phyloP scores from a whole-genome alignment of 1,284 basidiomycete species.

The Tylopilus sp. region DNA sequence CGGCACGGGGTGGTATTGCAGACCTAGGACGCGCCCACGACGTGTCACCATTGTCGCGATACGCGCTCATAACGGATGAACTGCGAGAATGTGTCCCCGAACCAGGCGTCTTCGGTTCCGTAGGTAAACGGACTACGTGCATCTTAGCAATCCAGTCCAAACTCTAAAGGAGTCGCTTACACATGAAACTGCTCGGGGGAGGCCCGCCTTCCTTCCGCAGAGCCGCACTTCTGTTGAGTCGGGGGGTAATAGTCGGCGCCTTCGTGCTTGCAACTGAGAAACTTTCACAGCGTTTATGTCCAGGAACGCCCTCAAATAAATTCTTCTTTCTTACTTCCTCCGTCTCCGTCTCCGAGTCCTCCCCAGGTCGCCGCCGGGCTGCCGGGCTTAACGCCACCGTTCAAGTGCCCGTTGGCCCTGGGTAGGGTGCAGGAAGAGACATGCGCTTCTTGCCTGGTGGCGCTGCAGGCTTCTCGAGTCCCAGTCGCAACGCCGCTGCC shows the following conservation, averaged over 20 bases:
- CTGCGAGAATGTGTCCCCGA: constrained; percentile 52
- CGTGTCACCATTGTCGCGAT: constrained; percentile 27
- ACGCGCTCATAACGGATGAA: constrained; percentile 47
- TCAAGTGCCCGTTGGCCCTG: constrained; percentile 14
- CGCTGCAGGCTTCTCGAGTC: constrained; percentile 52
- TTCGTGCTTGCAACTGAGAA: constrained; percentile 73
- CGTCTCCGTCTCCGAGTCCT: constrained; percentile 47
- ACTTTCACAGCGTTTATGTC: constrained; percentile 81
- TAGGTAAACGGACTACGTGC: constrained; percentile 53
- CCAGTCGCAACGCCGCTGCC: constrained; percentile 75
- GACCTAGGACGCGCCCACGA: constrained; percentile 35
- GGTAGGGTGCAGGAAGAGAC: constrained; percentile 28
- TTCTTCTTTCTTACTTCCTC: constrained; percentile 40
- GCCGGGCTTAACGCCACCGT: constrained; percentile 9
- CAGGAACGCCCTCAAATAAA: constrained; percentile 82
- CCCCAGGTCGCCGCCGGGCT: constrained; percentile 24
- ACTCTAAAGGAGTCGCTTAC: constrained; percentile 49
- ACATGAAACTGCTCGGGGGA: constrained; percentile 74
- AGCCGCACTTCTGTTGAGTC: constrained; percentile 76
- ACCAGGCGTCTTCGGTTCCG: constrained; percentile 53
- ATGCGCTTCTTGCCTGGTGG: constrained; percentile 45
- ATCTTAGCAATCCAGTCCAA: constrained; percentile 6
- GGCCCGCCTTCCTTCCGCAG: constrained; percentile 61
- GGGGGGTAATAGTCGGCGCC: constrained; percentile 72
- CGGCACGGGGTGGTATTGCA: constrained; percentile 35